Evolutionary conservation across 2,329 filamentous ascomycete genomes (phyloP).

Genomic region (Bipolaris sorokiniana): DNA sequence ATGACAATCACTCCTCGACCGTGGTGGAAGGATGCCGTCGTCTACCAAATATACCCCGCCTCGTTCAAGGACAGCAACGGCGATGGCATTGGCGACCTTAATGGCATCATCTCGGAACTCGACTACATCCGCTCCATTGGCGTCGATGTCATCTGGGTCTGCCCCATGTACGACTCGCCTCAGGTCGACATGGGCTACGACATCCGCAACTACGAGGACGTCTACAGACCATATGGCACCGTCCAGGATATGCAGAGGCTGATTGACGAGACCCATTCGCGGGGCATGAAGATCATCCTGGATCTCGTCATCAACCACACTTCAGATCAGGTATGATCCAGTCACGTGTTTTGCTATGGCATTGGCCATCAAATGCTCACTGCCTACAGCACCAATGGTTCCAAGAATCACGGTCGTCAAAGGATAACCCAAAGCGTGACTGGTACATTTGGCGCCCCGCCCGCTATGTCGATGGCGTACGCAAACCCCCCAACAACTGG

Average conservation of each 20-base stretch:
- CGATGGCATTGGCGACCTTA: conserved; percentile 63
- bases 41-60: conserved; percentile 69
- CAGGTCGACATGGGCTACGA: conserved; percentile 55
- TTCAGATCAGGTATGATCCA: conserved; percentile 36
- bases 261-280: conserved; percentile 44
- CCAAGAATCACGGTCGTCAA: conserved; percentile 59
- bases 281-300: conserved; percentile 49
- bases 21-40: conserved; percentile 67
- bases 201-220: conserved; percentile 49
- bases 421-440: conserved; percentile 57
- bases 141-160: conserved; percentile 48
- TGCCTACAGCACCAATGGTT: conserved; percentile 61
- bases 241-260: conserved; percentile 50
- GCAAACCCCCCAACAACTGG: conserved; percentile 78
- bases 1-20: conserved; percentile 44
- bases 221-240: conserved; percentile 50
- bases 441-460: conserved; percentile 64
- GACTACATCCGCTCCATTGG: conserved; percentile 61
- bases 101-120: conserved; percentile 63
- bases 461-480: conserved; percentile 60
- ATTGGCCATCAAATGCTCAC: conserved; percentile 10
- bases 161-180: conserved; percentile 54
- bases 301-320: conserved; percentile 53
- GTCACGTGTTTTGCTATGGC: too few species aligned
- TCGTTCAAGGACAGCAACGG: conserved; percentile 66